phyloP scores from a whole-genome alignment of 2,329 filamentous ascomycete genomes.

The Zymoseptoria brevis region DNA sequence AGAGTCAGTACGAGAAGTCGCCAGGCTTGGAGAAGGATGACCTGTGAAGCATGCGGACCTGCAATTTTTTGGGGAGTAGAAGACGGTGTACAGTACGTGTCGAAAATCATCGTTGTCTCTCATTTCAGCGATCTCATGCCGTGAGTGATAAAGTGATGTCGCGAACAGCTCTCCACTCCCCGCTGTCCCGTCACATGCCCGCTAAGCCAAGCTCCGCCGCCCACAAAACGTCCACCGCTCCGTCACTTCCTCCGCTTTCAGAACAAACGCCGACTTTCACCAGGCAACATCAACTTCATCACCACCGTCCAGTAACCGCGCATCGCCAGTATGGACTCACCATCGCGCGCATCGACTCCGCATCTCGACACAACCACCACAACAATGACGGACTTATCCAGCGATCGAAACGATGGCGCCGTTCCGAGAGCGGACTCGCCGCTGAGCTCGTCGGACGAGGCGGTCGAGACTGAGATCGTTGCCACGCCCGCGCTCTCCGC shows the following conservation, averaged over 20 bases:
- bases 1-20: constrained; percentile 6
- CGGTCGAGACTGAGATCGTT: background rate
- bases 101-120: background rate
- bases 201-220: background rate
- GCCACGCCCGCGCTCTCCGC: background rate
- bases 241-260: background rate
- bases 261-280: background rate
- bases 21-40: background rate
- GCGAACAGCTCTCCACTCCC: too few relatives aligned
- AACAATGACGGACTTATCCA: background rate
- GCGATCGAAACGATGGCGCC: background rate
- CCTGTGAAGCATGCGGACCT: background rate
- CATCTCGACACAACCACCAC: background rate
- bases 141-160: background rate
- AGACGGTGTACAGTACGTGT: background rate
- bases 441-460: background rate
- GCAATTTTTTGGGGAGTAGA: background rate
- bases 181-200: background rate
- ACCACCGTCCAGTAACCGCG: background rate
- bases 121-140: background rate
- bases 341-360: background rate
- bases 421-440: background rate
- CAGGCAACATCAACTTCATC: background rate
- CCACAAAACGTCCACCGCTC: background rate
- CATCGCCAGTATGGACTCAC: background rate